Conservation (phyloP, 2,329 filamentous ascomycete species). For the Pseudodiploospora longispora region DNA sequence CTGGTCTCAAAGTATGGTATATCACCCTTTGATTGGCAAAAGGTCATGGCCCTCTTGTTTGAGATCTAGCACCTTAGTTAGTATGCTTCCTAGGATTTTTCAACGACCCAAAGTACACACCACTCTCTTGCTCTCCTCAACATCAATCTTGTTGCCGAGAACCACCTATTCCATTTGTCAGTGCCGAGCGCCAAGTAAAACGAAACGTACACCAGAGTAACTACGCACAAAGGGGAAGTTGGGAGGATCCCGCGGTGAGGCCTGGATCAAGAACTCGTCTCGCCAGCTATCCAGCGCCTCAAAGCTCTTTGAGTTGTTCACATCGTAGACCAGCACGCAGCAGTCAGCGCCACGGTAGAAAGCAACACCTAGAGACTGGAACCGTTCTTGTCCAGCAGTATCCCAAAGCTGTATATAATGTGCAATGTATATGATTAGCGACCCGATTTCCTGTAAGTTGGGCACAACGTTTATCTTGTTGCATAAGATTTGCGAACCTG, state of each 20-base stretch:
- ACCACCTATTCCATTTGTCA: constrained; percentile 57
- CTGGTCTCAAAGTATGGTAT: constrained; percentile 99
- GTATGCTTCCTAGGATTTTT: neutral
- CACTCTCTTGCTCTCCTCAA: constrained; percentile 95
- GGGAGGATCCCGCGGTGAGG: constrained; percentile 89
- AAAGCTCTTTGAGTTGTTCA: constrained; percentile 99
- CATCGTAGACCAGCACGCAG: constrained; percentile 95
- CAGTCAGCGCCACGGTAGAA: constrained; percentile 98
- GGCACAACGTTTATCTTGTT: constrained; percentile 8
- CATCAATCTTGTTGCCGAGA: constrained; percentile 97
- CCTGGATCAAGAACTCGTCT: constrained; percentile 96
- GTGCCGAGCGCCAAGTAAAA: neutral
- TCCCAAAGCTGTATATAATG: constrained; percentile 73
- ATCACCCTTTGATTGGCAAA: constrained; percentile 93
- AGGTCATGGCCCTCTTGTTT: constrained; percentile 91
- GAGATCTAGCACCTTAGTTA: constrained; percentile 56
- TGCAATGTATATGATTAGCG: constrained; percentile 3
- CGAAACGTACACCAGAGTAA: neutral
- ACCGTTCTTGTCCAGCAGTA: constrained; percentile 92
- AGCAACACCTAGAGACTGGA: constrained; percentile 92
- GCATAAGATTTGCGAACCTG: constrained; percentile 51
- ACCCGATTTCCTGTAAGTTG: neutral
- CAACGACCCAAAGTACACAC: constrained; percentile 34
- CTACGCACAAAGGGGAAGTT: constrained; percentile 88
- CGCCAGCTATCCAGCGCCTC: constrained; percentile 97